Base-by-base conservation (phyloP, 495 filamentous ascomycete species). In the Neurospora sp. region DNA sequence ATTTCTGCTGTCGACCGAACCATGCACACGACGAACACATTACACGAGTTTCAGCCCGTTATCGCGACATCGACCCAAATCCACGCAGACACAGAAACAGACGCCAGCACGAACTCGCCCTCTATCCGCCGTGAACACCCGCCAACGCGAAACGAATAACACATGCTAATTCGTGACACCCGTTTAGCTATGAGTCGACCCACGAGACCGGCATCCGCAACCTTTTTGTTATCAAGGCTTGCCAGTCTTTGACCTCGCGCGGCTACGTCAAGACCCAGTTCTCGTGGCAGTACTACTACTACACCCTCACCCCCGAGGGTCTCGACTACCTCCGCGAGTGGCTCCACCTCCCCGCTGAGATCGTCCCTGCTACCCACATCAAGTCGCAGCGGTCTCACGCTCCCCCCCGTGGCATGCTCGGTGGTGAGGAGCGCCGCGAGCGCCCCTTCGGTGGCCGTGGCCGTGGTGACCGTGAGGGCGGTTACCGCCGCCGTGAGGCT, bases 201-300 rank as follows among this genome's bases (percentile, higher is more conserved):
- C 80, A 82, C 77, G 80, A 82, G 78, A 82, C 75, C 71, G 80
- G 79, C 71, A 97, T 96, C 86, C 96, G 95, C 91, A 99, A 99
- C 90, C 94, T 99, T 80, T 97, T 83, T 83, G 94, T 99, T 84
- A 92, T 99, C 90, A 99, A 99, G 91, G 96, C 96, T 77, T 89
- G 89, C 86, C 96, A 99, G 89, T 99, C 96, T 75, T 90, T 99
- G 80, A 95, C 90, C 88, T 98, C 96, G 80, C 94, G 95, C 84
- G 94, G 94, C 83, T 99, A 91, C 86, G 89, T 99, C 87, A 98
- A 98, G 92, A 99, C 96, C 78, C 96, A 94, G 85, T 99, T 99
- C 92, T 97, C 94, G 75, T 99, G 96, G 96, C 96, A 99, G 89
- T 98, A 95, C 91, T 99, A 98, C 91, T 99, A 99, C 92, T 99